Percentiles rank a stretch among this genome's conserved stretches.
phyloP scores from a whole-genome alignment of 2,329 filamentous ascomycete species.

The Fusarium ambrosium region DNA sequence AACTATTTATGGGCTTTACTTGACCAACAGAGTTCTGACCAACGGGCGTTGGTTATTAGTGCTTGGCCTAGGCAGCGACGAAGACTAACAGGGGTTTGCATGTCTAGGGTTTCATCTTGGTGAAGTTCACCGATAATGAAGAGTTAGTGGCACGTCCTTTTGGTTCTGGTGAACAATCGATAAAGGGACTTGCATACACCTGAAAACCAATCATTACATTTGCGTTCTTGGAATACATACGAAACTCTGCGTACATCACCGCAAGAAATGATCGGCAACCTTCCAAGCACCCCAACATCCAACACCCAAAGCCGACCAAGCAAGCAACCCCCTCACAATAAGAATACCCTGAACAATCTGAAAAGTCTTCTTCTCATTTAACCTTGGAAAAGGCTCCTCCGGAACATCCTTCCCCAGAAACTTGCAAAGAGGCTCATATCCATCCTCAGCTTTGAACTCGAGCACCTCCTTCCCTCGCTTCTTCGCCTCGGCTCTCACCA shows the following conservation, averaged over 20 bases:
- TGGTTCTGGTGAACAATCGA: not conserved
- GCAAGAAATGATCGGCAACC: not conserved
- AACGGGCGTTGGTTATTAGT: not conserved
- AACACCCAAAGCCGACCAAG: constrained; percentile 27
- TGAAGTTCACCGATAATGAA: not conserved
- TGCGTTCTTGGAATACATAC: not conserved
- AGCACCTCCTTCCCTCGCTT: constrained; percentile 47
- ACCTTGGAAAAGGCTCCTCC: constrained; percentile 23
- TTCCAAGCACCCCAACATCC: constrained; percentile 30
- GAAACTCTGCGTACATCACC: not conserved
- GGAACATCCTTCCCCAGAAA: constrained; percentile 47
- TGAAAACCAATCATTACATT: not conserved
- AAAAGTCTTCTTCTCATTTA: constrained; percentile 40
- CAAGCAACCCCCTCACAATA: constrained; percentile 27
- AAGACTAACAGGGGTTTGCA: not conserved
- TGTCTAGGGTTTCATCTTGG: not conserved
- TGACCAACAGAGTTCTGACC: not conserved
- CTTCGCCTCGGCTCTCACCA: constrained; percentile 47
- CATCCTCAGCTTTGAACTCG: constrained; percentile 51
- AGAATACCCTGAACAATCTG: constrained; percentile 30
- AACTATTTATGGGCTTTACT: not conserved
- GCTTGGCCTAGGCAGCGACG: not conserved
- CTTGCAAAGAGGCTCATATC: constrained; percentile 59
- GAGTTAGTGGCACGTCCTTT: not conserved
- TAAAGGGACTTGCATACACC: not conserved